These are phyloP conservation scores for Gillenia trifoliata DNA, from an alignment of 306 rosid genomes.

Conservation along the genomic window DNA sequence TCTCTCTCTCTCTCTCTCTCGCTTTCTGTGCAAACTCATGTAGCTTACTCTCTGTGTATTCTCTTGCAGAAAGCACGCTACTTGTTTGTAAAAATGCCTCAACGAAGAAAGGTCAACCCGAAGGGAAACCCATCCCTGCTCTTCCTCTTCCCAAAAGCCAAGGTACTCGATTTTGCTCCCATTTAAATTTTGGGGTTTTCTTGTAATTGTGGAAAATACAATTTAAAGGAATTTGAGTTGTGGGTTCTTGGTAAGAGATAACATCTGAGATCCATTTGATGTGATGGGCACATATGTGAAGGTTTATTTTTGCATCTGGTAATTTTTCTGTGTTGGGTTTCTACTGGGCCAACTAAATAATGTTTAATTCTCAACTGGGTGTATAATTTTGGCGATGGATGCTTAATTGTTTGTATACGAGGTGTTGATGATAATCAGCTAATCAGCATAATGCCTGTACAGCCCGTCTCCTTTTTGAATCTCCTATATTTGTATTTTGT, in stretches of 20 bases:
- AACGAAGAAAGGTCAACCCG: constrained; percentile 26
- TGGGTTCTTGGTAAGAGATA: not conserved
- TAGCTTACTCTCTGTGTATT: not conserved
- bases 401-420: not conserved
- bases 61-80: constrained; percentile 47
- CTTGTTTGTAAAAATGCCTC: constrained; percentile 35
- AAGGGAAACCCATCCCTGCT: constrained; percentile 35
- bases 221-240: not conserved
- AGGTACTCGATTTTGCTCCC: constrained; percentile 23
- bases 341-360: not conserved
- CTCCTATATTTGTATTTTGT: not conserved
- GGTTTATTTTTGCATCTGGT: not conserved
- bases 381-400: not conserved
- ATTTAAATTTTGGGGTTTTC: not conserved
- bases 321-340: not conserved
- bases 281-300: not conserved
- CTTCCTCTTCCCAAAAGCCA: constrained; percentile 44
- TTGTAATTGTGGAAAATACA: not conserved
- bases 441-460: not conserved
- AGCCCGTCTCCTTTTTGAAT: not conserved
- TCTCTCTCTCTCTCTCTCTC: not conserved
- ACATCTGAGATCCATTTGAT: not conserved
- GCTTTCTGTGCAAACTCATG: not conserved
- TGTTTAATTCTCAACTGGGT: not conserved
- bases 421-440: not conserved